These are phyloP conservation scores for Eucalyptus curtisii DNA, from an alignment of 345 rosid species.

Conservation along the genomic window DNA sequence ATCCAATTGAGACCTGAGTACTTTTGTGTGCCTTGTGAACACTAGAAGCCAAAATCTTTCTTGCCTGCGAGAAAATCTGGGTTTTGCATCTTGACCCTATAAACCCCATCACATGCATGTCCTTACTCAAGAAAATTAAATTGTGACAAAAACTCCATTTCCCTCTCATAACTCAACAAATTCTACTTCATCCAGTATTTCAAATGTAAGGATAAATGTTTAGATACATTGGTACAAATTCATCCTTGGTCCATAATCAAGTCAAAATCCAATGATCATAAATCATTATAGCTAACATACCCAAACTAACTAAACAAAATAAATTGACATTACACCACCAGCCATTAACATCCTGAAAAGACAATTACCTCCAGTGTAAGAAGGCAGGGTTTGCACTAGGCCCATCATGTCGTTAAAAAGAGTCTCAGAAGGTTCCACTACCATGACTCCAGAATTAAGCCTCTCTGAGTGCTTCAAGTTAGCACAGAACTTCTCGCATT, in stretches of 20 bases:
- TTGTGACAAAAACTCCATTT: not conserved
- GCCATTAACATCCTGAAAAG: not conserved
- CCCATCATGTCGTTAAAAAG: conserved; percentile 78
- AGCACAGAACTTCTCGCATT: conserved; percentile 80
- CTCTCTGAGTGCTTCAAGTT: conserved; percentile 95
- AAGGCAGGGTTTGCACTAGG: conserved; percentile 67
- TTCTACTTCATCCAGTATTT: not conserved
- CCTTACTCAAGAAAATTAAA: not conserved
- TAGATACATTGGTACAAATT: not conserved
- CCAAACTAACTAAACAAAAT: not conserved
- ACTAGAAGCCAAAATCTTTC: not conserved
- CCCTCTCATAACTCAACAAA: not conserved
- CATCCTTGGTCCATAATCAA: not conserved
- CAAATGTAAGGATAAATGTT: not conserved
- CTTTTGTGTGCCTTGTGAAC: not conserved
- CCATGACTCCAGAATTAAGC: conserved; percentile 96
- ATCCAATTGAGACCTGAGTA: not conserved
- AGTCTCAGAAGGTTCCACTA: conserved; percentile 78
- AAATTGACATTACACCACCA: not conserved
- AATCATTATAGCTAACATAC: not conserved
- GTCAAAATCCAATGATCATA: not conserved
- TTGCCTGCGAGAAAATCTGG: not conserved
- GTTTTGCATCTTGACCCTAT: not conserved
- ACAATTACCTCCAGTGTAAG: conserved; percentile 72
- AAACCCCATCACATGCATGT: not conserved